These are phyloP conservation scores for Lignosus rhinocerotis DNA, from an alignment of 1,284 basidiomycete species.

Conservation along the genomic window DNA sequence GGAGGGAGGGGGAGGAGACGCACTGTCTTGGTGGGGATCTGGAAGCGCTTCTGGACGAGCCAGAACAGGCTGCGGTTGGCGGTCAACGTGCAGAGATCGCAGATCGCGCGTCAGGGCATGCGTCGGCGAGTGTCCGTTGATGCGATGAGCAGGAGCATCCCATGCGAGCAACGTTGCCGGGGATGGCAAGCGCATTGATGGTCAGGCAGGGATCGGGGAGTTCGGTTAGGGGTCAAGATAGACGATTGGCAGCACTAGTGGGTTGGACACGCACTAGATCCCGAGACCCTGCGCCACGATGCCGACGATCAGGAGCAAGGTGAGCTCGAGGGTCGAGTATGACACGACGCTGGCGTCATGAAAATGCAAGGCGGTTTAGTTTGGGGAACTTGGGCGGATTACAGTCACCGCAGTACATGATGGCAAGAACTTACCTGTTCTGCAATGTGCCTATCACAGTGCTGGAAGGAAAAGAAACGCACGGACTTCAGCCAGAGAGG, in stretches of 20 bases:
- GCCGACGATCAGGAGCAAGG: conserved; percentile 74
- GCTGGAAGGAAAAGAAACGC: conserved; percentile 35
- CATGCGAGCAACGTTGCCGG: too few species aligned
- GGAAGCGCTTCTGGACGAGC: conserved; percentile 73
- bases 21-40: conserved; percentile 71
- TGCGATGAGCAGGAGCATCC: not conserved
- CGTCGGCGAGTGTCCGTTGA: not conserved
- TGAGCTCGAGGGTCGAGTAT: conserved; percentile 69
- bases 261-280: conserved; percentile 64
- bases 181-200: too few species aligned
- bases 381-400: not conserved
- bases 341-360: conserved; percentile 46
- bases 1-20: conserved; percentile 19
- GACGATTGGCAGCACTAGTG: not conserved
- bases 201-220: not conserved
- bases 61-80: conserved; percentile 59
- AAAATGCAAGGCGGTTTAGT: not conserved
- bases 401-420: conserved; percentile 1
- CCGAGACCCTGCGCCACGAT: conserved; percentile 74
- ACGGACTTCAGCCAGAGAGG: not conserved
- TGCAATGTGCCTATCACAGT: conserved; percentile 81
- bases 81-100: not conserved
- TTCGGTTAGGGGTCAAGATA: not conserved
- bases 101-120: not conserved
- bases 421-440: conserved; percentile 51